Evolutionary conservation across 352 stramenopile genomes (phyloP).

Genomic region (Globisporangium irregulare): DNA sequence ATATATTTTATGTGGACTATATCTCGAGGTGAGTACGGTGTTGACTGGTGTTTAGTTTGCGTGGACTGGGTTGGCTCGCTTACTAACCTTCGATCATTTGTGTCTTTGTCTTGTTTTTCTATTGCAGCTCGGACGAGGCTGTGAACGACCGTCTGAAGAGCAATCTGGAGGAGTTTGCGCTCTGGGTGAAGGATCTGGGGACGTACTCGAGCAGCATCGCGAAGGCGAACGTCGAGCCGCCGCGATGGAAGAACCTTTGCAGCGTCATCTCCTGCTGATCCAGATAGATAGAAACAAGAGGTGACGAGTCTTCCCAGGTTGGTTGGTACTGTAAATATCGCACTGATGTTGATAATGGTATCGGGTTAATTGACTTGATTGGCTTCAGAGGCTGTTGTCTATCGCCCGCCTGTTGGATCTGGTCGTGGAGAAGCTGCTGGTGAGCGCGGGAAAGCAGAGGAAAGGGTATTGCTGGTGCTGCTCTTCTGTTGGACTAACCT

Average conservation of each 20-base stretch:
- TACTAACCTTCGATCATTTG: background rate
- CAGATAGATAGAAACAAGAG: background rate
- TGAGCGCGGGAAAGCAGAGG: background rate
- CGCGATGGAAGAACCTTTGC: slow-evolving; percentile 63
- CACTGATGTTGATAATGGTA: background rate
- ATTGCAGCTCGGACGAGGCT: slow-evolving; percentile 21
- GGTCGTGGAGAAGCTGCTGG: slow-evolving; percentile 2
- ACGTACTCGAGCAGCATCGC: slow-evolving; percentile 61
- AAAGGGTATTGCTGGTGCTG: background rate
- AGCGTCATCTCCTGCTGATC: slow-evolving; percentile 62
- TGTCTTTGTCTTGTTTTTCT: background rate
- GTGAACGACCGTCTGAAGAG: slow-evolving; percentile 52
- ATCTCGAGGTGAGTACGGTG: slow-evolving; percentile 36
- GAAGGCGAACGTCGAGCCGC: slow-evolving; percentile 63
- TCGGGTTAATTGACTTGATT: background rate
- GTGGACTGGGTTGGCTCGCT: background rate
- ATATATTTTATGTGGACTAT: slow-evolving; percentile 83
- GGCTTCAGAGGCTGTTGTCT: background rate
- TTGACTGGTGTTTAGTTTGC: background rate
- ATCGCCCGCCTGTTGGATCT: slow-evolving; percentile 4
- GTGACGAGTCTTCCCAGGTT: background rate
- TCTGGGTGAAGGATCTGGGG: slow-evolving; percentile 76
- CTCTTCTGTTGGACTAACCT: background rate
- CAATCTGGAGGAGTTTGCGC: slow-evolving; percentile 70
- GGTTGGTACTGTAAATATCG: background rate